Evolutionary conservation across 2,329 filamentous ascomycete genomes (phyloP).

Genomic region (Elsinoe batatas): DNA sequence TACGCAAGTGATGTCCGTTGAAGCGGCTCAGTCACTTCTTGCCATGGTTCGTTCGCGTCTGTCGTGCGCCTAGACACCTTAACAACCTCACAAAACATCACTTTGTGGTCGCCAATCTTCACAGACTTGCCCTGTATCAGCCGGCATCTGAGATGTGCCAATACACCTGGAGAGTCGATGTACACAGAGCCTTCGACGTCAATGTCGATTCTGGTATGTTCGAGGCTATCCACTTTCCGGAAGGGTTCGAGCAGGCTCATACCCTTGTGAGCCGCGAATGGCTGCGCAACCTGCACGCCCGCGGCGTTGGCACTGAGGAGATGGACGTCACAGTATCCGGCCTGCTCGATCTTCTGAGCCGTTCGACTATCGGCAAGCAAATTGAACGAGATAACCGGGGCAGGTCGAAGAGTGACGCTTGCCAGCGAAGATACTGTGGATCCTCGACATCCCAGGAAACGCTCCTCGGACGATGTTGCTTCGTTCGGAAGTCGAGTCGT

Average conservation of each 20-base stretch:
- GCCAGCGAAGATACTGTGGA: constrained; percentile 55
- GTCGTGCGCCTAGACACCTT: neutral
- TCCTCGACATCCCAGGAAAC: constrained; percentile 30
- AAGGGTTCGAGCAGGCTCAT: constrained; percentile 19
- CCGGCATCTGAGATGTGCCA: constrained; percentile 28
- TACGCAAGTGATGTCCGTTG: neutral
- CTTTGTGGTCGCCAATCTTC: constrained; percentile 37
- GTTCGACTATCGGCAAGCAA: constrained; percentile 48
- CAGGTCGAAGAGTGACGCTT: constrained; percentile 46
- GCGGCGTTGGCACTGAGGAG: constrained; percentile 30
- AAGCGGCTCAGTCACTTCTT: neutral
- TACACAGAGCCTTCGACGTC: neutral
- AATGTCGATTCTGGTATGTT: neutral
- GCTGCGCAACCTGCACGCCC: constrained; percentile 26
- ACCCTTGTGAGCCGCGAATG: constrained; percentile 23
- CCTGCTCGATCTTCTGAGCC: constrained; percentile 39
- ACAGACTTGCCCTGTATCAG: constrained; percentile 30
- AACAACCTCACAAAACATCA: constrained; percentile 27
- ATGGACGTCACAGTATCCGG: constrained; percentile 40
- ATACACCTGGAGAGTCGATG: constrained; percentile 16
- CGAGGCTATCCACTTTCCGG: neutral
- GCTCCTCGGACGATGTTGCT: neutral
- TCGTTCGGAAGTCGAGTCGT: constrained; percentile 27
- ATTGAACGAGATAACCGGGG: constrained; percentile 53
- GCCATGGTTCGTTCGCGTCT: neutral